Base-by-base conservation (phyloP, 768 basidiomycete genomes). In the Naganishia vaughanmartiniae region DNA sequence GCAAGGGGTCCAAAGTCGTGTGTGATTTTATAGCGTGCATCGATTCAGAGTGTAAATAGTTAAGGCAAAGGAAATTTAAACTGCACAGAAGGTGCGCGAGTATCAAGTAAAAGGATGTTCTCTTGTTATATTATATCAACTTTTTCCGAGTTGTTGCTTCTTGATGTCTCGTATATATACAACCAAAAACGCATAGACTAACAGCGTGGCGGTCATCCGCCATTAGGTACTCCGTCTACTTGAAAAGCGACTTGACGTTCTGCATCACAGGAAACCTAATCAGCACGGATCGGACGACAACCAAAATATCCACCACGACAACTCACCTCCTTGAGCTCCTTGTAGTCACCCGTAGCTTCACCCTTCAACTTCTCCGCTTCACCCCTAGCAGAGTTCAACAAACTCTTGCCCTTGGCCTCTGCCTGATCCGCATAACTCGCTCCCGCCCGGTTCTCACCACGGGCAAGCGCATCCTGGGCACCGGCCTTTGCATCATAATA, bases 161-260 rank as follows among this genome's bases (percentile, higher is more conserved):
- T 45, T 46, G 60, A 42, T n/a, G 21, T 63, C 42, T 63, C 39
- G 39, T 63, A 42, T 63, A 63, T 63, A n/a, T 63, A 63, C 60
- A 63, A 45, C 39, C 36, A 63, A 26, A 24, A 19, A 42, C 60
- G 42, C 4, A 28, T 24, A 5, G 36, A 45, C 36, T 36, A 19
- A 17, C 57, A 34, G n/a, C 33, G 24, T 2, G 6, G 5, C 24
- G 12, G 5, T 2, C 54, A 15, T 30, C 30, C n/a, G 54, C 26
- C 30, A 28, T 28, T 24, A 39, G 19, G 21, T 6, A 42, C 9
- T 21, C 28, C 2, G 6, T 51, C 67, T 54, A 72, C 70, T 72
- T 72, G 70, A 72, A 72, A 55, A 72, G 24, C 7, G 66, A 67
- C 66, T 67, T 72, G 65, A 72, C 70, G 66, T 72, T 72, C 65